A percentile compares a stretch with the other conserved stretches of the same genome.
These are phyloP conservation scores for Mucor lusitanicus DNA, from an alignment of 371 early-diverging fungal genomes.

Conservation along the genomic window DNA sequence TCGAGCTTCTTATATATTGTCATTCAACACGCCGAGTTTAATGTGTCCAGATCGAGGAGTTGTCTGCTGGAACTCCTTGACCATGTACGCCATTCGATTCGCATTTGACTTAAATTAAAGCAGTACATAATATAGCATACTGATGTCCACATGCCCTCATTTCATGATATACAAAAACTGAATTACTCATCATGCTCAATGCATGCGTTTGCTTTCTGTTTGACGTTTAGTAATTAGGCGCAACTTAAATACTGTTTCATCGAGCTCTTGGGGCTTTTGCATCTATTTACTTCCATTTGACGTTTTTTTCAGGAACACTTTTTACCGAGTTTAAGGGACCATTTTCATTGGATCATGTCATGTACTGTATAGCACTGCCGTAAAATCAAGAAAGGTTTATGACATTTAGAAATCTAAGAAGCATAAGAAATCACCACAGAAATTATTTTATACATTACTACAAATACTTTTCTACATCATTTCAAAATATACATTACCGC, in stretches of 20 bases:
- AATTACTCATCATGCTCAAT: background rate
- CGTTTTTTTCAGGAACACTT: background rate
- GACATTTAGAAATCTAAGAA: background rate
- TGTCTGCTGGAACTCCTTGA: background rate
- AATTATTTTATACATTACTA: too few species aligned
- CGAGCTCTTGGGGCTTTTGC: background rate
- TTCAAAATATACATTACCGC: too few species aligned
- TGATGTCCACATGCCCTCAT: background rate
- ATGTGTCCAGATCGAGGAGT: background rate
- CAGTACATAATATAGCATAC: background rate
- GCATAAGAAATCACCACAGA: too few species aligned
- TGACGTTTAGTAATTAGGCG: background rate
- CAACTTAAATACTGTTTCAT: background rate
- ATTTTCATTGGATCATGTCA: background rate
- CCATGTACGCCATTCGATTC: background rate
- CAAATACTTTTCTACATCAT: too few species aligned
- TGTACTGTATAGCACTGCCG: background rate
- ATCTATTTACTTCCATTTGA: background rate
- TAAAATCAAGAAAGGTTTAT: background rate
- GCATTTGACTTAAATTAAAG: background rate
- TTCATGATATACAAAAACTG: background rate
- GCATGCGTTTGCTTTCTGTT: background rate
- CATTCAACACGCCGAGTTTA: background rate
- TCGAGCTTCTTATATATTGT: background rate
- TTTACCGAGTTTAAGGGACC: background rate